phyloP scores from a whole-genome alignment of 2,329 filamentous ascomycete genomes.

The Pestalotiopsis sp. region DNA sequence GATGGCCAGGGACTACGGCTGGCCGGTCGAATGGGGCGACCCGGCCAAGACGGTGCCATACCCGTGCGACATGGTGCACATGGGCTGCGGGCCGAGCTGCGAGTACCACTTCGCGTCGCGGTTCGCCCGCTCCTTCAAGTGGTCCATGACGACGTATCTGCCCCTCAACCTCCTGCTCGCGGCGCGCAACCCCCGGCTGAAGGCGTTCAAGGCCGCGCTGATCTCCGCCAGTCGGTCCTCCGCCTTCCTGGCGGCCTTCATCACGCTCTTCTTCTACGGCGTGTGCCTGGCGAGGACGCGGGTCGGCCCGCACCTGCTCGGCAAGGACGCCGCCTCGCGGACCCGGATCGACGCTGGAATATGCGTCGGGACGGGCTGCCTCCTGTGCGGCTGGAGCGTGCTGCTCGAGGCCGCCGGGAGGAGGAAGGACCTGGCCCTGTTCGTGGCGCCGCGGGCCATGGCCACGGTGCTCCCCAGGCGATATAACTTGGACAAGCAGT shows the following conservation, averaged over 20 bases:
- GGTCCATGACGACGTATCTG: conserved; percentile 76
- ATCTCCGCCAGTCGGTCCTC: conserved; percentile 70
- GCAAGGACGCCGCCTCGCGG: conserved; percentile 47
- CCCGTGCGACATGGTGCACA: conserved; percentile 83
- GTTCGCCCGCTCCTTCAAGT: conserved; percentile 70
- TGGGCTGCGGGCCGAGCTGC: conserved; percentile 73
- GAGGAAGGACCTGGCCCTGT: conserved; percentile 76
- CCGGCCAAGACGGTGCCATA: conserved; percentile 71
- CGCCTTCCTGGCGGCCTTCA: conserved; percentile 76
- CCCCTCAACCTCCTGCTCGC: conserved; percentile 72
- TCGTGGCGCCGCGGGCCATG: conserved; percentile 78
- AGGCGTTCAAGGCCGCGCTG: conserved; percentile 50
- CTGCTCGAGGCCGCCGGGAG: conserved; percentile 68
- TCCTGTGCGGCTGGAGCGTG: conserved; percentile 81
- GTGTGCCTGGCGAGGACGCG: conserved; percentile 78
- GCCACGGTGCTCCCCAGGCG: conserved; percentile 73
- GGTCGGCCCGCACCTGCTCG: conserved; percentile 69
- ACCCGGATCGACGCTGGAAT: conserved; percentile 63
- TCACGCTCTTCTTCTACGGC: conserved; percentile 81
- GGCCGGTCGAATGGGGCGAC: conserved; percentile 74
- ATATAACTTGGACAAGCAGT: conserved; percentile 65
- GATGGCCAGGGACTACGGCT: conserved; percentile 73
- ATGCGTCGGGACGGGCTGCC: conserved; percentile 72
- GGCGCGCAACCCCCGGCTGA: conserved; percentile 50
- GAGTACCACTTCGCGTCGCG: conserved; percentile 73